These are phyloP conservation scores for Crithidia bombi DNA, from an alignment of 208 protist species.

Conservation along the genomic window DNA sequence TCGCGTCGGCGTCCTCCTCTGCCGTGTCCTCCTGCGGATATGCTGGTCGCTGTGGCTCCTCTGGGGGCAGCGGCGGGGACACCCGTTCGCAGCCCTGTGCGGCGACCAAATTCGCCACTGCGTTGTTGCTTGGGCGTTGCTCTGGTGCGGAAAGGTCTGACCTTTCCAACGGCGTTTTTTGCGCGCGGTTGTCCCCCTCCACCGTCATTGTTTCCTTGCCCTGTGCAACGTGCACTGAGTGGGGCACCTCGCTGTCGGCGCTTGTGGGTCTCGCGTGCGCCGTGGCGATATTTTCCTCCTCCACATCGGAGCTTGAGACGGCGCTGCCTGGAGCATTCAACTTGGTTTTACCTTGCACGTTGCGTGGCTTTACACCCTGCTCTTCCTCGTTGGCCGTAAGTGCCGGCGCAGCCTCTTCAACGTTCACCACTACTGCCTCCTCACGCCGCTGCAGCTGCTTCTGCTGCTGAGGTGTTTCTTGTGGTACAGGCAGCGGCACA, in stretches of 20 bases:
- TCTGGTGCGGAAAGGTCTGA: not conserved
- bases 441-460: not conserved
- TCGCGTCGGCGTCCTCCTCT: constrained; percentile 3
- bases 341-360: not conserved
- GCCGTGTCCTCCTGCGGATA: constrained; percentile 9
- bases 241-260: constrained; percentile 15
- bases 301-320: not conserved
- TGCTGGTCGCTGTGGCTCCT: not conserved
- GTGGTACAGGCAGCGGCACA: not conserved
- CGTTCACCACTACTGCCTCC: too few species aligned
- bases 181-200: not conserved
- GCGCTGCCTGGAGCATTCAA: too few species aligned
- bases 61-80: not conserved
- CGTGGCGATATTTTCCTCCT: not conserved
- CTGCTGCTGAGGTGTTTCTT: too few species aligned
- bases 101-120: not conserved
- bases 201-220: not conserved
- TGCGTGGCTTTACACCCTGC: not conserved
- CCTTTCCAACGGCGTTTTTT: not conserved
- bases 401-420: too few species aligned
- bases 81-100: not conserved
- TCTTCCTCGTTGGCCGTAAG: too few species aligned
- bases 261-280: constrained; percentile 9
- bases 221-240: constrained; percentile 12
- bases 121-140: not conserved